These are phyloP conservation scores for Pinus albicaulis DNA, from an alignment of 75 land plant genomes.

Conservation along the genomic window DNA sequence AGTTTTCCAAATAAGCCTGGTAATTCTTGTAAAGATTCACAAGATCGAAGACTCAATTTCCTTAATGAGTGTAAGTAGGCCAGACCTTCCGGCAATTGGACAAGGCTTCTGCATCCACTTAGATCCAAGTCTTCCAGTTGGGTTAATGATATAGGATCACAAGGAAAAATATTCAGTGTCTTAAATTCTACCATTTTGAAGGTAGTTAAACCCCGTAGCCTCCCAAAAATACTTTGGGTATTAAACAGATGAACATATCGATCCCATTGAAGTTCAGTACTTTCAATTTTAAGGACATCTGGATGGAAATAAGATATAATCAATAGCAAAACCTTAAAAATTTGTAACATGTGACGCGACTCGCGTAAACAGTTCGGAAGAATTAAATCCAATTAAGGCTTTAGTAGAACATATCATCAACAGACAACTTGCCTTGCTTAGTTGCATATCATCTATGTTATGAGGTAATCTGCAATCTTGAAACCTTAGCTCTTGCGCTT, in stretches of 20 bases:
- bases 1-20: not conserved
- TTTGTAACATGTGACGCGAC: too few species aligned
- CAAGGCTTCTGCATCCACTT: not conserved
- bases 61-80: not conserved
- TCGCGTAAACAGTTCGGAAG: too few species aligned
- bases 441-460: too few species aligned
- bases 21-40: not conserved
- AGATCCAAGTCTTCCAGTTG: not conserved
- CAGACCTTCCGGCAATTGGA: not conserved
- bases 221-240: not conserved
- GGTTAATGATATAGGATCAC: not conserved
- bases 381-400: too few species aligned
- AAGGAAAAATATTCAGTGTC: not conserved
- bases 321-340: too few species aligned
- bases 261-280: not conserved
- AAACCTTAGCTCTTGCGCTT: not conserved
- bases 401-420: too few species aligned
- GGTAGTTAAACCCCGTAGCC: not conserved
- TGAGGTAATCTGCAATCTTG: too few species aligned
- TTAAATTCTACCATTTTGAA: not conserved
- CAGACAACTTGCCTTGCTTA: too few species aligned
- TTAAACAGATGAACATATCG: not conserved
- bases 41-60: not conserved
- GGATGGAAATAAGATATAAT: too few species aligned
- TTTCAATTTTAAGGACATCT: too few species aligned